These are phyloP conservation scores for Zymoseptoria ardabiliae DNA, from an alignment of 2,329 filamentous ascomycete genomes.

Conservation along the genomic window DNA sequence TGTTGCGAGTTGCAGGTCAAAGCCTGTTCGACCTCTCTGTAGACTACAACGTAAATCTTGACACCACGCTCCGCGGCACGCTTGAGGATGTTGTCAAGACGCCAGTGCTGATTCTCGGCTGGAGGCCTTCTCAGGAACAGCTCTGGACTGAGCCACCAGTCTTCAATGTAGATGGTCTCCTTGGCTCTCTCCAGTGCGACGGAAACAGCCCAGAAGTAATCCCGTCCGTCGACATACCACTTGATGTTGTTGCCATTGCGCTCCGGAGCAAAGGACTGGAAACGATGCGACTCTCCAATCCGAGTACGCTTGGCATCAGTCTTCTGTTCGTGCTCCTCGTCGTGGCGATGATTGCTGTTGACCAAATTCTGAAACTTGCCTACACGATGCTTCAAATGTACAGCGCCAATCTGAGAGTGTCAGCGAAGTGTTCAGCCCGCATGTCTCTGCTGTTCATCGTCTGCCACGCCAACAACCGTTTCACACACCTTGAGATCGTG, in stretches of 20 bases:
- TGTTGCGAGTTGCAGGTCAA: constrained; percentile 88
- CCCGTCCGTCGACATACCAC: constrained; percentile 93
- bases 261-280: constrained; percentile 84
- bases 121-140: constrained; percentile 80
- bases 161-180: constrained; percentile 90
- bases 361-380: constrained; percentile 62
- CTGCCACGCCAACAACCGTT: not conserved
- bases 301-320: constrained; percentile 73
- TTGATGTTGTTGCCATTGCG: constrained; percentile 74
- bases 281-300: constrained; percentile 69
- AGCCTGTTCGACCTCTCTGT: constrained; percentile 62
- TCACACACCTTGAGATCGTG: constrained; percentile 16
- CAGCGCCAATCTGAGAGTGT: constrained; percentile 42
- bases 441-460: not conserved
- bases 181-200: constrained; percentile 81
- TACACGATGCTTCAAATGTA: constrained; percentile 54
- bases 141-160: constrained; percentile 95
- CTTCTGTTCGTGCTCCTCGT: constrained; percentile 80
- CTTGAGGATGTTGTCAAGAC: constrained; percentile 81
- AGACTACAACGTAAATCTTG: constrained; percentile 88
- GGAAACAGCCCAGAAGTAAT: constrained; percentile 93
- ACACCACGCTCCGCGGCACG: constrained; percentile 84
- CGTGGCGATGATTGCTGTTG: constrained; percentile 84
- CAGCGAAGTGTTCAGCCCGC: not conserved
- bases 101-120: constrained; percentile 73